phyloP scores from a whole-genome alignment of 140 eudicot species.

The Oenanthe javanica region DNA sequence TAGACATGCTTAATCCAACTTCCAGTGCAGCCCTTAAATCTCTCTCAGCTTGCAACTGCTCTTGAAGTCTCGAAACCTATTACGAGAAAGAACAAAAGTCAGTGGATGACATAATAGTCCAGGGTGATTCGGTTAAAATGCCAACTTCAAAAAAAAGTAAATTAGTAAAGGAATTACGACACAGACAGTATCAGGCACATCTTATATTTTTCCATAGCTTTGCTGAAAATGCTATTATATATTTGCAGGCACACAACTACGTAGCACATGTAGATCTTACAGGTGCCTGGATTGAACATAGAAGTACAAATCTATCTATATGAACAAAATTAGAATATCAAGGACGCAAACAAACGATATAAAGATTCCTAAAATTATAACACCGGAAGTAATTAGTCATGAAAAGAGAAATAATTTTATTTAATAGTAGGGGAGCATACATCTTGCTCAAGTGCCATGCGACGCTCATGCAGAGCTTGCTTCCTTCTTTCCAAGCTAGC shows the following conservation, averaged over 20 bases:
- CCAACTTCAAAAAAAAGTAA: neutral
- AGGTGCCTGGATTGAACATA: neutral
- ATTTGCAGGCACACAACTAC: neutral
- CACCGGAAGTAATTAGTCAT: neutral
- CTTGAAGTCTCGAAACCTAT: slow-evolving; percentile 90
- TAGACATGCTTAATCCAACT: slow-evolving; percentile 93
- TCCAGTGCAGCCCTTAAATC: slow-evolving; percentile 90
- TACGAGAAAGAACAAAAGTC: slow-evolving; percentile 1
- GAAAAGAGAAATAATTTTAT: neutral
- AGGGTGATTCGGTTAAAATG: neutral
- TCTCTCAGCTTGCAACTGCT: slow-evolving; percentile 98
- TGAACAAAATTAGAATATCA: neutral
- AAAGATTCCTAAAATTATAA: neutral
- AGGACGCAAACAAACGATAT: neutral
- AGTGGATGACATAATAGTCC: neutral
- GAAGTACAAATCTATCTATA: neutral
- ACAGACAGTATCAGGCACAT: neutral
- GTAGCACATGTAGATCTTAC: neutral
- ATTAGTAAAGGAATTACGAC: neutral
- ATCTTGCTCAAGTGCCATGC: slow-evolving; percentile 95
- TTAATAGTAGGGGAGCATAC: slow-evolving; percentile 25
- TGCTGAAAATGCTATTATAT: neutral
- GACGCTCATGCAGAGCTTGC: slow-evolving; percentile 95
- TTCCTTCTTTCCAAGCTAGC: slow-evolving; percentile 96
- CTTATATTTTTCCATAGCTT: neutral